Evolutionary conservation across 768 basidiomycete species (phyloP).

Genomic region (Saitozyma sp.): DNA sequence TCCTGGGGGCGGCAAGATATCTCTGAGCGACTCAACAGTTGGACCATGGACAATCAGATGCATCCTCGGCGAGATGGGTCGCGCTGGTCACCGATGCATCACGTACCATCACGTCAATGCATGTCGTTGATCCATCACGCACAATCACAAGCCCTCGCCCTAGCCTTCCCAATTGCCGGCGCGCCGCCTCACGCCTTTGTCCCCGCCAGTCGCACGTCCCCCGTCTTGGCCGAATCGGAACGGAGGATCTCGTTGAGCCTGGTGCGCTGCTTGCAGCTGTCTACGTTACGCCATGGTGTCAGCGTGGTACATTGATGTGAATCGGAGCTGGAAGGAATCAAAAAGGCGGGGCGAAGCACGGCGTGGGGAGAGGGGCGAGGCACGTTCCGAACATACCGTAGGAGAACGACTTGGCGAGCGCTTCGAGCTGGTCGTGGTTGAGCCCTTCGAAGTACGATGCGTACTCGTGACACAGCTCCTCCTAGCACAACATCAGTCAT

Average conservation of each 20-base stretch:
- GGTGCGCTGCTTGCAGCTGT: slow-evolving; percentile 68
- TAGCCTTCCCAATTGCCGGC: too few relatives aligned
- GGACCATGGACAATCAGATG: too few relatives aligned
- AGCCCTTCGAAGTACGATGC: slow-evolving; percentile 55
- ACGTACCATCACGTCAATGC: too few relatives aligned
- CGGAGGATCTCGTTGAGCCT: slow-evolving; percentile 60
- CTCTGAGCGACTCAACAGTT: too few relatives aligned
- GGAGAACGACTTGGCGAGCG: slow-evolving; percentile 70
- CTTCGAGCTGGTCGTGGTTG: slow-evolving; percentile 62
- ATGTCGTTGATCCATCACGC: too few relatives aligned
- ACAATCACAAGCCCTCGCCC: too few relatives aligned
- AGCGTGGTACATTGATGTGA: not conserved
- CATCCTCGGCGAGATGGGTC: too few relatives aligned
- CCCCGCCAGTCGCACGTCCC: not conserved
- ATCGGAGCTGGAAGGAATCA: not conserved
- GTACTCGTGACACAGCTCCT: slow-evolving; percentile 43
- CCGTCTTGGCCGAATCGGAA: slow-evolving; percentile 16
- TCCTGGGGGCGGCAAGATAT: too few relatives aligned
- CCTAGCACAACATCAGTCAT: slow-evolving; percentile 18
- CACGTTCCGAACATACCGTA: slow-evolving; percentile 52
- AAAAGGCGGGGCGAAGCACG: not conserved
- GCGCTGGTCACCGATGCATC: too few relatives aligned
- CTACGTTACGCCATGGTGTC: slow-evolving; percentile 26
- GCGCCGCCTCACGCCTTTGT: too few relatives aligned
- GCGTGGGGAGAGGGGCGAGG: not conserved